Conservation (phyloP, 2,329 filamentous ascomycete species). For the Pseudogymnoascus sp. region DNA sequence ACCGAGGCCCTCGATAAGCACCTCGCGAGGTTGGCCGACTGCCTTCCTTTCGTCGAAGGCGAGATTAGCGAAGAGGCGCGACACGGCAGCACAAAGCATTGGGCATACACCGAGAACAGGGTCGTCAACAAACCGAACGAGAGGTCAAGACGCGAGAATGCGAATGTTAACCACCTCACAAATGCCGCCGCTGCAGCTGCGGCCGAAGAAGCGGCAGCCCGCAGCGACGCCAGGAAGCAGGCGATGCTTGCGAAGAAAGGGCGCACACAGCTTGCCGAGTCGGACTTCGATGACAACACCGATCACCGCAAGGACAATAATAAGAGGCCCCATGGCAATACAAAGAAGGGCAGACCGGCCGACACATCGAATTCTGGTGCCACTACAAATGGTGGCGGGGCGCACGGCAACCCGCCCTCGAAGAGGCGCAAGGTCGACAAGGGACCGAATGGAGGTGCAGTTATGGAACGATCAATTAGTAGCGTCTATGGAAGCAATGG, state of each 20-base stretch:
- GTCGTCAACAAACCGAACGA: constrained; percentile 58
- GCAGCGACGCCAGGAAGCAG: constrained; percentile 79
- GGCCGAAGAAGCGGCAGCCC: constrained; percentile 74
- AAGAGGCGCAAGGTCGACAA: constrained; percentile 83
- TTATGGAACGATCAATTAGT: constrained; percentile 64
- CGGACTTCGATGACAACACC: constrained; percentile 68
- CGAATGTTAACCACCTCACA: constrained; percentile 59
- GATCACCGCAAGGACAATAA: constrained; percentile 46
- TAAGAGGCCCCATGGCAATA: constrained; percentile 57
- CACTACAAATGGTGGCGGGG: constrained; percentile 48
- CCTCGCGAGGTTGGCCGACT: constrained; percentile 73
- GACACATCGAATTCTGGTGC: constrained; percentile 48
- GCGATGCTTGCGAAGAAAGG: constrained; percentile 67
- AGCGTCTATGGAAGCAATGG: constrained; percentile 43
- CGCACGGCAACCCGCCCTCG: constrained; percentile 46
- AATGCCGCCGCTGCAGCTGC: constrained; percentile 68
- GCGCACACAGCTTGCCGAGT: constrained; percentile 51
- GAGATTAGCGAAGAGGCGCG: constrained; percentile 95
- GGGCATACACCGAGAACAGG: constrained; percentile 88
- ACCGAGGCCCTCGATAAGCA: constrained; percentile 84
- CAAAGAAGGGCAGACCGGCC: constrained; percentile 56
- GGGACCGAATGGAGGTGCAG: constrained; percentile 39
- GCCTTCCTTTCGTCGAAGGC: constrained; percentile 76
- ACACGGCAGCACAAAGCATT: constrained; percentile 84
- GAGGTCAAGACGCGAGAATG: constrained; percentile 69